Conservation (phyloP, 78 protist species). For the Dictyostelium firmibasis region DNA sequence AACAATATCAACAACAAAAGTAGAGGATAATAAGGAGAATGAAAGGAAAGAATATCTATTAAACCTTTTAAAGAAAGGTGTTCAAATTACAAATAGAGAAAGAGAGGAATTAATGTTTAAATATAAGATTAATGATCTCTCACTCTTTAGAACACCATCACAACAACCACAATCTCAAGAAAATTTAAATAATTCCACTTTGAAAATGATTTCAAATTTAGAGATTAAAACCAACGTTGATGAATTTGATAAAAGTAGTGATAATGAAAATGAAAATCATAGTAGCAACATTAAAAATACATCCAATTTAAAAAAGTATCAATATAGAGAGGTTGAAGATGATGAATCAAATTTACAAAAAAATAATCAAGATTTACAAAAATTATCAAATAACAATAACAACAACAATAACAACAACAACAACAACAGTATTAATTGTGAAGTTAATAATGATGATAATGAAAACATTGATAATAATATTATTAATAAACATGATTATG, state of each 20-base stretch:
- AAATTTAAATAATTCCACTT: background rate
- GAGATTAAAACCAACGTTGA: background rate
- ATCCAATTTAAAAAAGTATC: background rate
- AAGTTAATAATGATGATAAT: background rate
- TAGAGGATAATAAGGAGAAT: background rate
- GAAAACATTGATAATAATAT: background rate
- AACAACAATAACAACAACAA: background rate
- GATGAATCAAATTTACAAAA: background rate
- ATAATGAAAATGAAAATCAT: background rate
- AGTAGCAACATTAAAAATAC: background rate
- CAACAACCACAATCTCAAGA: background rate
- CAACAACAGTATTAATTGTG: background rate
- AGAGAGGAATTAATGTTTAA: conserved; percentile 42
- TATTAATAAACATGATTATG: background rate
- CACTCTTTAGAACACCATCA: background rate
- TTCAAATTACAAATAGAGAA: conserved; percentile 42
- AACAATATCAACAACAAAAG: background rate
- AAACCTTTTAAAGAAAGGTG: conserved; percentile 16
- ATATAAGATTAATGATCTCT: conserved; percentile 15
- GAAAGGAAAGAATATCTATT: conserved; percentile 25
- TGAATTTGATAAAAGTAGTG: background rate
- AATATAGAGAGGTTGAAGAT: background rate
- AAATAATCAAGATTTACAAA: background rate
- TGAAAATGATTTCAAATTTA: background rate
- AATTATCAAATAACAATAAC: background rate